phyloP scores from a whole-genome alignment of 441 rosid species.

The Croton laevigatus region DNA sequence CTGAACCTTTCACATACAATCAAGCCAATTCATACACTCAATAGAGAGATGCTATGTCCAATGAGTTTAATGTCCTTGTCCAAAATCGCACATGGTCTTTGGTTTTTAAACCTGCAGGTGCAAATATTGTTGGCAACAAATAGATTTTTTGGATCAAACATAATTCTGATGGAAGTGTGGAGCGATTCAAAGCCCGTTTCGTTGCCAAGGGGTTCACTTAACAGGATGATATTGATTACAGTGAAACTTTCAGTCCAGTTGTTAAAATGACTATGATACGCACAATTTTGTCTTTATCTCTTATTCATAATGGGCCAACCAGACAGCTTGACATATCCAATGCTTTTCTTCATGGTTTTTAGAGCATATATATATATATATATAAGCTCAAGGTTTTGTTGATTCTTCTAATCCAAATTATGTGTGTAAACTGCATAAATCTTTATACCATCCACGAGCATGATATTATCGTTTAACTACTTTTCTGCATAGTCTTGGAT shows the following conservation, averaged over 20 bases:
- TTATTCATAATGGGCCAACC: background rate
- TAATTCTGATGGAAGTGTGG: background rate
- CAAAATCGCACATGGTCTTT: background rate
- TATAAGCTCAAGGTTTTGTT: background rate
- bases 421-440: background rate
- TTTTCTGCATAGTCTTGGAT: background rate
- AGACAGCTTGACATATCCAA: background rate
- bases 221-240: background rate
- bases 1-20: background rate
- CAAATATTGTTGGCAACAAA: background rate
- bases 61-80: background rate
- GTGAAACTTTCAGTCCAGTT: background rate
- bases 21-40: background rate
- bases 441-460: background rate
- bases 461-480: background rate
- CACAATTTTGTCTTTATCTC: background rate
- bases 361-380: too few species aligned
- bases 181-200: background rate
- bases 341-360: too few species aligned
- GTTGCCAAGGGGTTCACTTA: background rate
- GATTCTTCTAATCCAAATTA: background rate
- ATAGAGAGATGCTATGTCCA: background rate
- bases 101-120: background rate
- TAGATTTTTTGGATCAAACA: background rate
- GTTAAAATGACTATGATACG: background rate